Conservation (phyloP, 2,329 filamentous ascomycete genomes). For the Microthyrium microscopicum region DNA sequence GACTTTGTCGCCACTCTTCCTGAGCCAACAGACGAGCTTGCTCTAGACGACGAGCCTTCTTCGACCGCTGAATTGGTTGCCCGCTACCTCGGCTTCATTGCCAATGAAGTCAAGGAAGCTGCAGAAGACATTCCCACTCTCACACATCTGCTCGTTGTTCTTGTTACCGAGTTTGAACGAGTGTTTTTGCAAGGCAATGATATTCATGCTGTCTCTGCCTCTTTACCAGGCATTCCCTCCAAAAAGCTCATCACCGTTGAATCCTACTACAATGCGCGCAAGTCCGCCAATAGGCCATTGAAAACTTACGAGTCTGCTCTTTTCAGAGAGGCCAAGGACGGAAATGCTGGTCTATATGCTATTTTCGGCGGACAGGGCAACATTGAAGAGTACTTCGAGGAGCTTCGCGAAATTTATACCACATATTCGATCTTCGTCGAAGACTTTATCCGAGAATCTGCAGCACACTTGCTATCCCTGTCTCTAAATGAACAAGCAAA, state of each 20-base stretch:
- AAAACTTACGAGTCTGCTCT: slow-evolving; percentile 89
- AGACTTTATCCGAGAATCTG: slow-evolving; percentile 64
- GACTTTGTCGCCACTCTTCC: slow-evolving; percentile 74
- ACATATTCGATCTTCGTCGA: slow-evolving; percentile 86
- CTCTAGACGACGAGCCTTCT: slow-evolving; percentile 97
- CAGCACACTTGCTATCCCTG: slow-evolving; percentile 73
- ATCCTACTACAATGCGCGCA: slow-evolving; percentile 81
- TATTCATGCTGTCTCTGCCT: slow-evolving; percentile 75
- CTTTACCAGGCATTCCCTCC: slow-evolving; percentile 71
- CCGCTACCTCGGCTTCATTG: slow-evolving; percentile 81
- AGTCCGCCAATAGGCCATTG: slow-evolving; percentile 69
- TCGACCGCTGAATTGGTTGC: slow-evolving; percentile 85
- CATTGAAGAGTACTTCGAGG: slow-evolving; percentile 98
- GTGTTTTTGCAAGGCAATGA: slow-evolving; percentile 91
- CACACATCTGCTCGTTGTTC: slow-evolving; percentile 79
- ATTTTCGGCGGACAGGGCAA: slow-evolving; percentile 97
- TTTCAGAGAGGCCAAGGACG: slow-evolving; percentile 72
- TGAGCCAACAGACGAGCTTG: slow-evolving; percentile 85
- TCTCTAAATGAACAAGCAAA: slow-evolving; percentile 71
- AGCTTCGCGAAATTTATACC: slow-evolving; percentile 76
- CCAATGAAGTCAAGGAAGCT: slow-evolving; percentile 75
- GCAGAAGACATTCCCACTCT: slow-evolving; percentile 87
- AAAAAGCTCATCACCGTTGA: slow-evolving; percentile 86
- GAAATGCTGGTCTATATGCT: slow-evolving; percentile 70
- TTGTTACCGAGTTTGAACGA: slow-evolving; percentile 91